Base-by-base conservation (phyloP, 305 asterid species). In the Rubia tinctorum region DNA sequence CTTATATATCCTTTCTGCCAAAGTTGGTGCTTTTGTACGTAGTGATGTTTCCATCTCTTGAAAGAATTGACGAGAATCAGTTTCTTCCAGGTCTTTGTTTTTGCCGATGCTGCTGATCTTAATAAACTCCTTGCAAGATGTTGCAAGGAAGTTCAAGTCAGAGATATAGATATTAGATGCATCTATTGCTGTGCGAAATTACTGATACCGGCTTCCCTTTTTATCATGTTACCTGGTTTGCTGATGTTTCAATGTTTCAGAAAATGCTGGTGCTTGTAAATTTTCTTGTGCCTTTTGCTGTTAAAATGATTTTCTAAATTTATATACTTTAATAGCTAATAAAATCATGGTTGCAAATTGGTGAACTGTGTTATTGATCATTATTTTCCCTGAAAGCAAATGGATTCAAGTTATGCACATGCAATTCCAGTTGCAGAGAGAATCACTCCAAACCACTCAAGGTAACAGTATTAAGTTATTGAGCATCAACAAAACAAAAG, bases 61-160 rank as follows among this genome's bases (percentile, higher is more conserved):
- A 47, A 55, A 71, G 7, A 15, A 10, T 62, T 71, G 56, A 68
- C 27, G 40, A 73, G 65, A 27, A 68, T 71, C 76, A 74, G 71
- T 82, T 79, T 43, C 77, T 44, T 75, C 73, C 79, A 95, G 99
- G 94, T 95, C 42, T 92, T 83, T 79, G 79, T 95, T 79, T 88
- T 89, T 87, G 89, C 89, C 77, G 97, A 88, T 81, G 89, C 82
- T 63, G 93, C 82, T 55, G 80, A 81, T 65, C 79, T 89, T 76
- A 81, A 82, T 78, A 87, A 90, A 80, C 85, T 92, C 93, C 56
- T 79, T 90, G 77, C 94, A 81, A 81, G 89, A 85, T 51, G 72
- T 86, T 79, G 96, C 93, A 66, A 85, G 81, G 85, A 89, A 90
- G 84, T 88, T 90, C 88, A 90, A 85, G 83, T 85, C 95, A 58